Base-by-base conservation (phyloP, 345 rosid genomes). In the Pelargonium nanum region DNA sequence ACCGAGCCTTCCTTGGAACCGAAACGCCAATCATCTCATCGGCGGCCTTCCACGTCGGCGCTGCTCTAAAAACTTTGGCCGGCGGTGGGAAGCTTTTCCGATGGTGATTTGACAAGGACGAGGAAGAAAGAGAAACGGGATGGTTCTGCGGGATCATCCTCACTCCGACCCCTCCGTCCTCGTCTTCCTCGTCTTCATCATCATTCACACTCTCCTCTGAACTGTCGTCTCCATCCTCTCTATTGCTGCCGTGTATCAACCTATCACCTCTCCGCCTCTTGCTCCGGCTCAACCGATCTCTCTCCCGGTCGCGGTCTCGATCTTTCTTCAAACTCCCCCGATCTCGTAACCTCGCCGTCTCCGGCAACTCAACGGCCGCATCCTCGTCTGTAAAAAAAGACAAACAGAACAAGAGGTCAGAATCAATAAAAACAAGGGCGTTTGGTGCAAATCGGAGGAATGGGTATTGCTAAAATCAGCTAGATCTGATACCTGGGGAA, bases 1-100 rank as follows among this genome's bases (percentile, higher is more conserved):
- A 85, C 83, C 99, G 97, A 80, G 99, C 99, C 87, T 90, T 93
- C 75, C 99, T 75, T 65, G 99, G 99, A 56, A 93, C 99, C 66
- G 96, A 78, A 48, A 90, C 96, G 17, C 97, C 91, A 74, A 93
- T 93, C 97, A 93, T 86, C 78, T 93, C 99, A 52, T 88, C 99
- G 12, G 87, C 81, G 13, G 92, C 84, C 66, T 86, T 87, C 95
- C 95, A 86, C 44, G 88, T 61, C 40, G 87, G 80, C 62, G 85
- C 58, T 24, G 82, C 60, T 73, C 84, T 80, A 71, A 83, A 75
- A 66, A 77, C 72, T 74, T 86, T 81, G 16, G 77, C 73, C 48
- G 87, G 75, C 40, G 86, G 81, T 0, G 92, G 90, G 45, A 75
- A 83, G 66, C 75, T 79, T 72, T 87, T 88, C 60, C 92, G 85